Evolutionary conservation across 1,284 basidiomycete species (phyloP), one percentile per base, ranked within the genome.

Genomic region (Agaricales sp.): DNA sequence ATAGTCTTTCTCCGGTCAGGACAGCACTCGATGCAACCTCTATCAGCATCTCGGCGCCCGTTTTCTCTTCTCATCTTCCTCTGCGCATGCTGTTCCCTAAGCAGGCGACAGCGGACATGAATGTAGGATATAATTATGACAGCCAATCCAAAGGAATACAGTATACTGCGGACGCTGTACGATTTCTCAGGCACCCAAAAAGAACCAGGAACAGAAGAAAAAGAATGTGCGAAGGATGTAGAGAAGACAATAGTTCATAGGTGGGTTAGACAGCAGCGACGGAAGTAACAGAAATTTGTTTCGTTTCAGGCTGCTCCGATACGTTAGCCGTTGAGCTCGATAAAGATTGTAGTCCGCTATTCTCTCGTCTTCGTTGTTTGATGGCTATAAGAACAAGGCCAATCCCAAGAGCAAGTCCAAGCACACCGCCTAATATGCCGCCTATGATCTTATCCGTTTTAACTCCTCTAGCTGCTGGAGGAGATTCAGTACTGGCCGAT

Each of bases 381-480:
- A 41, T n/a, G 4, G 18, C 39, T n/a, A 41, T 41, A 8, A 41
- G 19, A 4, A 18, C 6, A 4, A 20, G 13, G 16, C 8, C 16
- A 16, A 41, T 16, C 4, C 6, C 19, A 8, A 41, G 13, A n/a
- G 39, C 39, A 8, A 41, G 6, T 6, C 39, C 39, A 6, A 41
- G 8, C 16, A 16, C 39, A 41, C 39, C 39, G 18, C 39, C 39
- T 6, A 41, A 6, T 4, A 41, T 16, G 6, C 39, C 39, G 6
- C 39, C 39, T n/a, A 41, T 20, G 39, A 41, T 41, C 39, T 41
- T 41, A 41, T 41, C 39, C 14, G 39, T 41, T 41, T 8, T 20
- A 20, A 16, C 39, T 11, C 39, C 18, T 18, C 6, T 8, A 16
- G 39, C n/a, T 8, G 39, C 16, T 35, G 30, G 30, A 18, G 26